Evolutionary conservation across 2,329 filamentous ascomycete genomes (phyloP), one percentile per base, ranked within the genome.

Genomic region (Diaporthe vexans): DNA sequence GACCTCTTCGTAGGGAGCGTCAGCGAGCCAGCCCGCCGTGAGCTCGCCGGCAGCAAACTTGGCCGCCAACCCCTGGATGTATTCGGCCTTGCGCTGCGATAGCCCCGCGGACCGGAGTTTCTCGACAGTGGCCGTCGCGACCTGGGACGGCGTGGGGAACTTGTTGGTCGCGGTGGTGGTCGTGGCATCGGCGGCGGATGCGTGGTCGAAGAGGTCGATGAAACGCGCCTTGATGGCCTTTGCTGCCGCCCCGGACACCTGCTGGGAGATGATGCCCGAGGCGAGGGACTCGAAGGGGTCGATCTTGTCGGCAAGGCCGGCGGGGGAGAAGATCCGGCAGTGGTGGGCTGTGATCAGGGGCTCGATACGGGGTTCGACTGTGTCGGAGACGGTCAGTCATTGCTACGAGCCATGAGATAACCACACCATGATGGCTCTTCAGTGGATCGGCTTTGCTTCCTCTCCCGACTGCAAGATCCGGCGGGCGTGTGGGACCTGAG

Each of bases 11-110:
- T 99, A 97, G 7, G 91, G 90, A 1, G 94, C 95, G 48, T 91
- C 90, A 70, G 94, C 90, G 26, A 98, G 89, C 88, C 97, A 92
- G 76, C 89, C 85, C 15, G 94, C 92, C 58, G 90, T 93, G 70
- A 98, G 86, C 79, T 96, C 94, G 19, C 94, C 94, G 3, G 81
- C 87, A 0, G 84, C 86, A 80, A 98, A 98, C 81, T 95, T 95
- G 79, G 93, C 89, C 0, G 95, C 95, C 7, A 99, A 87, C 0
- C 96, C 96, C 72, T 92, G 90, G 75, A 98, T 91, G 83, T 99
- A 99, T 85, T 98, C 97, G 61, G 97, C 97, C 85, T 99, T 99
- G 74, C 97, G 91, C 84, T 97, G 94, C 4, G 95, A 98, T 67
- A 99, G 89, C 0, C 97, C 97, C 0, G 96, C 97, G 10, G 93